phyloP scores from a whole-genome alignment of 352 stramenopile genomes.

The Phytophthora tubulina region DNA sequence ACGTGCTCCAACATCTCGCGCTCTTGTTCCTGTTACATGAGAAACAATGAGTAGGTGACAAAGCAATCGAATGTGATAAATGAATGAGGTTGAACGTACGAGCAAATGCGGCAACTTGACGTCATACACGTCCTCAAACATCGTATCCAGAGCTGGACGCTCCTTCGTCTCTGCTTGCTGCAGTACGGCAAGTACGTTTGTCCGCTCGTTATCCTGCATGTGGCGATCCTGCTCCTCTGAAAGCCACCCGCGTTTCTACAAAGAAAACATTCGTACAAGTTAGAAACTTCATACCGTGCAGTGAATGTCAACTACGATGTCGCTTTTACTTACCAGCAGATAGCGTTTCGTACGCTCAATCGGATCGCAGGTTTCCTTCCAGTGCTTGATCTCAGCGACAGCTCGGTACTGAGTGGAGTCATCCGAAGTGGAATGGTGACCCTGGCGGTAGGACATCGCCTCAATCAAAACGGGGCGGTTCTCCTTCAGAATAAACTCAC shows the following conservation, averaged over 20 bases:
- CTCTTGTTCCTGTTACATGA: constrained; percentile 89
- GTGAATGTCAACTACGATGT: neutral
- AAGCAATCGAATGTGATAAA: neutral
- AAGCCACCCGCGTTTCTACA: constrained; percentile 89
- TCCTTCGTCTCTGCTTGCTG: constrained; percentile 92
- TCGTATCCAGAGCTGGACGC: constrained; percentile 84
- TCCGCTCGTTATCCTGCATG: constrained; percentile 91
- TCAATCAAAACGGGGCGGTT: constrained; percentile 96
- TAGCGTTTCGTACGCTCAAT: constrained; percentile 94
- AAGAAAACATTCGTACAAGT: neutral
- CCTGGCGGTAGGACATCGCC: constrained; percentile 98
- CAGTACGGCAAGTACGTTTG: constrained; percentile 85
- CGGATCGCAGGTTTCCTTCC: constrained; percentile 91
- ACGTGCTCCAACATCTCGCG: constrained; percentile 92
- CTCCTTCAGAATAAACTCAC: constrained; percentile 91
- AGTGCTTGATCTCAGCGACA: constrained; percentile 94
- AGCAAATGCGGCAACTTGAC: constrained; percentile 94
- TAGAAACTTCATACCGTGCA: neutral
- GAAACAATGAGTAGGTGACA: constrained; percentile 13
- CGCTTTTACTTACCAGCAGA: constrained; percentile 68
- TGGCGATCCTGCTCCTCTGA: constrained; percentile 85
- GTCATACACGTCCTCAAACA: constrained; percentile 99
- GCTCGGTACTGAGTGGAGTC: constrained; percentile 97
- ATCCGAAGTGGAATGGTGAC: constrained; percentile 99
- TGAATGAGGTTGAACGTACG: constrained; percentile 44